These are phyloP conservation scores for Chaetomium cochliodes DNA, from an alignment of 495 filamentous ascomycete species.

Conservation along the genomic window DNA sequence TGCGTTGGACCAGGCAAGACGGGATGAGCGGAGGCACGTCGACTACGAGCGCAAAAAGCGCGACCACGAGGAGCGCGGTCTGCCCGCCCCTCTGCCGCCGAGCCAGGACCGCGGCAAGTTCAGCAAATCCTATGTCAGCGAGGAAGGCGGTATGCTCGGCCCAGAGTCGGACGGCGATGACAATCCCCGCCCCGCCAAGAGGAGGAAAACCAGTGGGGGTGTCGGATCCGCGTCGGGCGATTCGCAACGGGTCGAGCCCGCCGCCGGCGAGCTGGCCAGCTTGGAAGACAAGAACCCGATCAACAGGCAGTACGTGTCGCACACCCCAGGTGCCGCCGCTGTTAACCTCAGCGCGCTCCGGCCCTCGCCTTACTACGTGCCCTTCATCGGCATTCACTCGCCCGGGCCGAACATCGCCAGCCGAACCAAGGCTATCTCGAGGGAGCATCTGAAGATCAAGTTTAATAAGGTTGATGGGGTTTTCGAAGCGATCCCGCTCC, in stretches of 20 bases:
- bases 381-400: slow-evolving; percentile 79
- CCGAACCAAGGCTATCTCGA: slow-evolving; percentile 73
- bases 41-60: slow-evolving; percentile 40
- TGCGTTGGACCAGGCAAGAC: slow-evolving; percentile 45
- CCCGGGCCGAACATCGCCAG: slow-evolving; percentile 58
- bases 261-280: slow-evolving; percentile 17
- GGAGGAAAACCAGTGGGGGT: slow-evolving; percentile 35
- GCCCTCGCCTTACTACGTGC: slow-evolving; percentile 63
- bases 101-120: slow-evolving; percentile 44
- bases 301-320: slow-evolving; percentile 51
- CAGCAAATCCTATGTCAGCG: slow-evolving; percentile 54
- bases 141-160: slow-evolving; percentile 53
- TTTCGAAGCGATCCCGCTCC: slow-evolving; percentile 79
- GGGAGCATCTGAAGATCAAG: slow-evolving; percentile 77
- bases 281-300: slow-evolving; percentile 35
- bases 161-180: slow-evolving; percentile 50
- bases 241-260: slow-evolving; percentile 19
- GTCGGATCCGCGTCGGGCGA: slow-evolving; percentile 29
- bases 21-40: slow-evolving; percentile 42
- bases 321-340: slow-evolving; percentile 48
- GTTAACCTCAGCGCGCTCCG: slow-evolving; percentile 52
- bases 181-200: slow-evolving; percentile 41
- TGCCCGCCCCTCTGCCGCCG: slow-evolving; percentile 43
- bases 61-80: slow-evolving; percentile 40
- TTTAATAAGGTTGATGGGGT: slow-evolving; percentile 72